Evolutionary conservation across 2,329 filamentous ascomycete genomes (phyloP), one percentile per base, ranked within the genome.

Genomic region (Drechslerella stenobrocha): DNA sequence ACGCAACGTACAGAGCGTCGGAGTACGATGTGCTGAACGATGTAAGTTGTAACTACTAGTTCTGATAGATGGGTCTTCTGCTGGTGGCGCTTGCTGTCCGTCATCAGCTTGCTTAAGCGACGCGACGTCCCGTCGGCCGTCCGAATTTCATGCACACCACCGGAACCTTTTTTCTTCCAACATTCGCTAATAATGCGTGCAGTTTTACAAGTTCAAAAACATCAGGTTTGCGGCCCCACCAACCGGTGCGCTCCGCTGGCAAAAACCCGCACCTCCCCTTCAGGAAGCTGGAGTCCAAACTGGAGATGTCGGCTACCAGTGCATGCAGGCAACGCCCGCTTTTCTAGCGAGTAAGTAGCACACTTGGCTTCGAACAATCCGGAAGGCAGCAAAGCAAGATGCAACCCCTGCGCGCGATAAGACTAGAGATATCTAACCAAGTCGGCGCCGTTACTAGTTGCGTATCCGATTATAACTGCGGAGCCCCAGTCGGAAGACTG

Each of bases 181-280:
- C 37, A 42, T 4, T 18, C 52, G 46, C 47, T 48, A 44, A 48
- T 48, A 58, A 66, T 55, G 28, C 53, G 52, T 50, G n/a, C 52
- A 74, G 70, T 74, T 76, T 26, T 77, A 78, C 59, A 73, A 71
- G 32, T 80, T 79, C 71, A 76, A 75, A 55, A 79, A 79, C 60
- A 77, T 80, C 52, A 76, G 77, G 0, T 80, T 77, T 70, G 78
- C 77, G 1, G 78, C 78, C 7, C 77, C 78, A 8, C 78, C 78
- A 0, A 71, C 75, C 2, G 78, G 77, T 9, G 71, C 76, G 8
- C 72, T 78, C 8, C 75, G 78, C 32, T 80, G 77, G 77, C 70
- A 71, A 5, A 78, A 77, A 57, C 78, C 78, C 11, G 76, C 74
- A 2, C 73, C 77, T 15, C 77, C 76, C 13, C 22, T 73, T n/a